Conservation (phyloP, 2,329 filamentous ascomycete species). For the Hymenoscyphus repandus region DNA sequence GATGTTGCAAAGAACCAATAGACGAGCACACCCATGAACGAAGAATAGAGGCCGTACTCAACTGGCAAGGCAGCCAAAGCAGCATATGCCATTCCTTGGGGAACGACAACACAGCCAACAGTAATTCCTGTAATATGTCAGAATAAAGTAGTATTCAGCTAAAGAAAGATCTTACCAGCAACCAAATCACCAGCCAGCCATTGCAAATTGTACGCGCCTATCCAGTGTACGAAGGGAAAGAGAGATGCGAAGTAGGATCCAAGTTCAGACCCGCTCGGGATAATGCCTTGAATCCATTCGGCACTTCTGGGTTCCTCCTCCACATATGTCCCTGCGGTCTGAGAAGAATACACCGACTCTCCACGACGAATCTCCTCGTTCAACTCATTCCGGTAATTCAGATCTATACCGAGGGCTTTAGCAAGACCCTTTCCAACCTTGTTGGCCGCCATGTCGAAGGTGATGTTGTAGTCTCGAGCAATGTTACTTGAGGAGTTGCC, state of each 20-base stretch:
- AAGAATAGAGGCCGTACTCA: slow-evolving; percentile 87
- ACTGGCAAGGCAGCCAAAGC: slow-evolving; percentile 72
- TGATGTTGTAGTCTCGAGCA: no score
- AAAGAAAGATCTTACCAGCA: slow-evolving; percentile 54
- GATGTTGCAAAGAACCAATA: slow-evolving; percentile 99
- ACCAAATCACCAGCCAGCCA: slow-evolving; percentile 89
- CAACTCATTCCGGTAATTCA: slow-evolving; percentile 60
- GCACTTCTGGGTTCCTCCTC: slow-evolving; percentile 71
- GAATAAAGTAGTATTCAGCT: background rate
- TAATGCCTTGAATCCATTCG: slow-evolving; percentile 65
- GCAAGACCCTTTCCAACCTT: slow-evolving; percentile 70
- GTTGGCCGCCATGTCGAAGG: slow-evolving; percentile 23
- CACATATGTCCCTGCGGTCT: slow-evolving; percentile 71
- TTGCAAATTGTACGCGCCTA: slow-evolving; percentile 77
- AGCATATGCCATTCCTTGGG: slow-evolving; percentile 95
- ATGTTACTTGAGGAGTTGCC: background rate
- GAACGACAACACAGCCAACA: slow-evolving; percentile 75
- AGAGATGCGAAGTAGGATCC: slow-evolving; percentile 61
- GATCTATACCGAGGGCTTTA: slow-evolving; percentile 76
- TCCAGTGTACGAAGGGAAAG: slow-evolving; percentile 90
- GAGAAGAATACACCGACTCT: slow-evolving; percentile 72
- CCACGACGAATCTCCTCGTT: slow-evolving; percentile 61
- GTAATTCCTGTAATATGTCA: slow-evolving; percentile 49
- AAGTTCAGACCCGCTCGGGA: slow-evolving; percentile 53
- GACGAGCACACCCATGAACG: slow-evolving; percentile 88